Conservation (phyloP, 2,329 filamentous ascomycete species). For the Daldinia sp. region DNA sequence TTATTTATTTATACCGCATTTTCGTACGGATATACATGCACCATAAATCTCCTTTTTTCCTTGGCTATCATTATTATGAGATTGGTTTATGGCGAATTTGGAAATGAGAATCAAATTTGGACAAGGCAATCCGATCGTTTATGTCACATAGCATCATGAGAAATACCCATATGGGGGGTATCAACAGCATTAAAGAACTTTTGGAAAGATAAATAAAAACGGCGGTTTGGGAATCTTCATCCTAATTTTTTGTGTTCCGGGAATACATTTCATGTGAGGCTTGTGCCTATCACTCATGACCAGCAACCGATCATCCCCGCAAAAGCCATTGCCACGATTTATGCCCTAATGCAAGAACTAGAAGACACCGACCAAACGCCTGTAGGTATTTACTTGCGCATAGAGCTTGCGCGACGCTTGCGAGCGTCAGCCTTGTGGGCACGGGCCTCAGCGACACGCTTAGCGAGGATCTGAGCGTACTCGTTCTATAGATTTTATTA, state of each 20-base stretch:
- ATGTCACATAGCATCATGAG: slow-evolving; percentile 28
- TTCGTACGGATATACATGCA: slow-evolving; percentile 12
- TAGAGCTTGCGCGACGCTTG: slow-evolving; percentile 96
- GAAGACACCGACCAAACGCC: slow-evolving; percentile 50
- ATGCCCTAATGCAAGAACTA: slow-evolving; percentile 50
- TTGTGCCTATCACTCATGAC: slow-evolving; percentile 42
- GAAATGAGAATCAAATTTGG: slow-evolving; percentile 1
- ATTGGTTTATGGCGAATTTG: slow-evolving; percentile 33
- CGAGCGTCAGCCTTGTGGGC: slow-evolving; percentile 89
- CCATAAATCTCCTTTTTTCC: slow-evolving; percentile 20
- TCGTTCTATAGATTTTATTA: slow-evolving; percentile 76
- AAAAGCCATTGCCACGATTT: slow-evolving; percentile 43
- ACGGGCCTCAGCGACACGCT: slow-evolving; percentile 97
- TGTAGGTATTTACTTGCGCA: slow-evolving; percentile 77
- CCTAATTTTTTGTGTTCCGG: slow-evolving; percentile 42
- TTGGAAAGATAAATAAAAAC: not conserved
- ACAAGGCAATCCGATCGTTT: slow-evolving; percentile 7
- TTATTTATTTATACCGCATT: slow-evolving; percentile 19
- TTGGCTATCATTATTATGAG: slow-evolving; percentile 15
- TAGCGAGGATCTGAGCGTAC: slow-evolving; percentile 94
- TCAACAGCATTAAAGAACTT: not conserved
- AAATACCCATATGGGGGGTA: slow-evolving; percentile 1
- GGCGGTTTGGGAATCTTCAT: slow-evolving; percentile 41
- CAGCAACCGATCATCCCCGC: slow-evolving; percentile 37
- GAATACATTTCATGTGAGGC: slow-evolving; percentile 43